These are phyloP conservation scores for Kodamaea kaohsiungensis DNA, from an alignment of 805 yeast genomes.

Conservation along the genomic window DNA sequence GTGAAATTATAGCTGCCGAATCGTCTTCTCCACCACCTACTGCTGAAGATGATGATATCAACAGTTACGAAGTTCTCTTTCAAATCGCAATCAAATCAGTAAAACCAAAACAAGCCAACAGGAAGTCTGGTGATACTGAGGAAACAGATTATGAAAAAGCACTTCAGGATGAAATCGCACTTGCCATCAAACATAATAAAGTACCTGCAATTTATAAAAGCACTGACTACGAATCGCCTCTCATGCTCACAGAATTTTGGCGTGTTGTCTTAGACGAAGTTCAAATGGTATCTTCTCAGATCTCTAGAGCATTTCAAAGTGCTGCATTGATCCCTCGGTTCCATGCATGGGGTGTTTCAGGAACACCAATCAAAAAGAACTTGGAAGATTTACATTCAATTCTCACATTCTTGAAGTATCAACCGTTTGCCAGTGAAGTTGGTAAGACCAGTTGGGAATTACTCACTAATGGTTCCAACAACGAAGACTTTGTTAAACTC, in stretches of 20 bases:
- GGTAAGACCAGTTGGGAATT: constrained; percentile 43
- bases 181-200: constrained; percentile 31
- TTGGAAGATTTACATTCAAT: constrained; percentile 71
- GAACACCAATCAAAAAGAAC: constrained; percentile 80
- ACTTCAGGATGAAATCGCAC: constrained; percentile 31
- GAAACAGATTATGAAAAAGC: constrained; percentile 36
- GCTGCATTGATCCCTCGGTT: constrained; percentile 77
- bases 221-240: constrained; percentile 72
- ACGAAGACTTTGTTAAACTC: constrained; percentile 38
- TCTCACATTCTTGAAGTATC: constrained; percentile 61
- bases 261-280: constrained; percentile 91
- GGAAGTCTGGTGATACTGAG: constrained; percentile 19
- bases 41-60: constrained; percentile 20
- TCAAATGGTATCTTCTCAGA: constrained; percentile 80
- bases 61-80: constrained; percentile 23
- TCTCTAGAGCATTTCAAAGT: constrained; percentile 76
- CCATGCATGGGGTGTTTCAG: constrained; percentile 97
- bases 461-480: constrained; percentile 11
- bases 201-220: constrained; percentile 21
- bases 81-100: constrained; percentile 24
- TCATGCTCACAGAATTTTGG: constrained; percentile 83
- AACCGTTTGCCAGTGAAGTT: constrained; percentile 60
- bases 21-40: constrained; percentile 16
- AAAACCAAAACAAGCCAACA: constrained; percentile 32
- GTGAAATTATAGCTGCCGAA: background rate